Evolutionary conservation across 177 flowering plant species (phyloP), one percentile per base, ranked within the genome.

Genomic region (Vitis hybrid): DNA sequence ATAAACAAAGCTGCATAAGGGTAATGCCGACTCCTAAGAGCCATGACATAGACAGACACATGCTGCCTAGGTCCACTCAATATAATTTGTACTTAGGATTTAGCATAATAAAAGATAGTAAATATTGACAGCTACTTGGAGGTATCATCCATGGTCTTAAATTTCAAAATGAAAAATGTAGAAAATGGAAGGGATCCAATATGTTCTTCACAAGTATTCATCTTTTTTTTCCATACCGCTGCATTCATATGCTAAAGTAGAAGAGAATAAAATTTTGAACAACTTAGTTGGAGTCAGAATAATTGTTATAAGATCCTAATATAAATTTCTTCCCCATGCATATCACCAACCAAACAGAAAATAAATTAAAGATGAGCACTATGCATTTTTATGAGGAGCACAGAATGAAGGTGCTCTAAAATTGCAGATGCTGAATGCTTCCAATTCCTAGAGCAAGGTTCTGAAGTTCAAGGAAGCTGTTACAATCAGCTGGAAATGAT

Each of bases 1-100:
- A 67, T 32, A 57, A 77, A 55, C 13, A 60, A 69, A 60, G 30
- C 30, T 26, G 30, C 30, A 26, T 26, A 26, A 17, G 30, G 56
- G 55, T 52, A 52, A 19, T 65, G 19, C 11, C 18, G 52, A 32
- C 32, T 57, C 11, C 48, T 54, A 23, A 40, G 45, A 65, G 48
- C 2, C 40, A 8, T 52, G 12, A 69, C 21, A n/a, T 15, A 10
- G 52, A 26, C 15, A n/a, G 12, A 60, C 11, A 34, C 17, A 68
- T 59, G 19, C 17, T 10, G 19, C 45, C 18, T 49, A 30, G 45
- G 30, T 69, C 11, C 4, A 19, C 17, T 45, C 45, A 65, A 52
- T 56, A 10, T 15, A 21, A 5, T 57, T 57, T 57, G 32, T 18
- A 57, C 11, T 57, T 18, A 65, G 40, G 23, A n/a, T 23, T 51